Evolutionary conservation across 2,329 filamentous ascomycete genomes (phyloP).

Genomic region (Alternaria sp.): DNA sequence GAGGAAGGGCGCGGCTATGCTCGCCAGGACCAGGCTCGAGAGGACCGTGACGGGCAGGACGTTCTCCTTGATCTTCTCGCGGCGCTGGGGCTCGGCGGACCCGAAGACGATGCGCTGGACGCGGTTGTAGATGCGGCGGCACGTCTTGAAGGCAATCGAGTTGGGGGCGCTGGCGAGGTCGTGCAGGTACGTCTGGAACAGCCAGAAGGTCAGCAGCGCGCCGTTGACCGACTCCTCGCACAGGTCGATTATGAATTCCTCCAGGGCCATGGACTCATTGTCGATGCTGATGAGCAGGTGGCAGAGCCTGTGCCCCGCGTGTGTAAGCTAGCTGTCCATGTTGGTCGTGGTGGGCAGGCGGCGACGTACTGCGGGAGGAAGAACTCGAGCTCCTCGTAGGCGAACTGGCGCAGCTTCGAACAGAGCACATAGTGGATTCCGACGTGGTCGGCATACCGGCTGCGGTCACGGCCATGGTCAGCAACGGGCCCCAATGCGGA

Average conservation of each 20-base stretch:
- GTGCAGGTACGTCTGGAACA: conserved; percentile 86
- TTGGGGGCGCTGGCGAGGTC: conserved; percentile 78
- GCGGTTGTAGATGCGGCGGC: conserved; percentile 83
- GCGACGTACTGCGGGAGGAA: conserved; percentile 70
- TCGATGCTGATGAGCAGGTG: conserved; percentile 87
- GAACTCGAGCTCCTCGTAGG: conserved; percentile 91
- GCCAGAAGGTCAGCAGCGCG: conserved; percentile 84
- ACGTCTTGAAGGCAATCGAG: conserved; percentile 79
- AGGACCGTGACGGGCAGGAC: conserved; percentile 79
- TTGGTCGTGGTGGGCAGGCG: conserved; percentile 14
- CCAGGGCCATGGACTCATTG: conserved; percentile 89
- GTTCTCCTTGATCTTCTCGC: conserved; percentile 83
- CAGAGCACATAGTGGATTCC: conserved; percentile 89
- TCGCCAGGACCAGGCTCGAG: conserved; percentile 79
- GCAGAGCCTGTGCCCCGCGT: conserved; percentile 61
- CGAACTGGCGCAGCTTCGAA: conserved; percentile 86
- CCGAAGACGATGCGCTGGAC: conserved; percentile 89
- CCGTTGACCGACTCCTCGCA: conserved; percentile 88
- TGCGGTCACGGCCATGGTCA: conserved; percentile 47
- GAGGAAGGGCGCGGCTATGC: conserved; percentile 75
- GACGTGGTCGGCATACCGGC: conserved; percentile 87
- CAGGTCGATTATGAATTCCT: conserved; percentile 84
- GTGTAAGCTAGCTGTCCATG: conserved; percentile 49
- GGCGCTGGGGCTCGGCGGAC: conserved; percentile 69
- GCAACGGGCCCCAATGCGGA: conserved; percentile 11